Conservation (phyloP, 2,329 filamentous ascomycete genomes). For the Aureobasidium sp. region DNA sequence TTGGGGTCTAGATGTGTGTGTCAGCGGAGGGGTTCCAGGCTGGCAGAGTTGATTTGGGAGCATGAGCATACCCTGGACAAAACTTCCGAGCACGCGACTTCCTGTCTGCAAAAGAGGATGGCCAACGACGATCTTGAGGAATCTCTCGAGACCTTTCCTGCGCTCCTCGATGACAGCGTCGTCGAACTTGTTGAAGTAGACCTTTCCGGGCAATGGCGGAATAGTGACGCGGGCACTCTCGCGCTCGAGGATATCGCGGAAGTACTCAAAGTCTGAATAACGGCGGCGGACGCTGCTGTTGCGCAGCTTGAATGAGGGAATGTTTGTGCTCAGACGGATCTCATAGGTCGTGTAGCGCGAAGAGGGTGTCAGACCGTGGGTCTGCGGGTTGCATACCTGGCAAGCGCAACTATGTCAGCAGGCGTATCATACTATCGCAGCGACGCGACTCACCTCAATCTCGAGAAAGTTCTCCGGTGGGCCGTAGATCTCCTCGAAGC, state of each 20-base stretch:
- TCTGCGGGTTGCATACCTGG: slow-evolving; percentile 86
- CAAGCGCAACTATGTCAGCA: background rate
- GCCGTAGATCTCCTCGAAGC: slow-evolving; percentile 98
- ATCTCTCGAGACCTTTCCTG: slow-evolving; percentile 83
- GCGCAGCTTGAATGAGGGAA: slow-evolving; percentile 95
- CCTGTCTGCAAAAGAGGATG: slow-evolving; percentile 95
- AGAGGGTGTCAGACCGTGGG: slow-evolving; percentile 69
- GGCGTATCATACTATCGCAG: background rate
- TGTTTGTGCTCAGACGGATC: slow-evolving; percentile 96
- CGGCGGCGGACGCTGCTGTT: slow-evolving; percentile 75
- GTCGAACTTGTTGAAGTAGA: slow-evolving; percentile 95
- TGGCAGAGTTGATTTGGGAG: background rate
- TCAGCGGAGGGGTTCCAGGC: background rate
- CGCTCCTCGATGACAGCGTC: slow-evolving; percentile 97
- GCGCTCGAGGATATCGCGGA: slow-evolving; percentile 94
- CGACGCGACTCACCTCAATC: slow-evolving; percentile 63
- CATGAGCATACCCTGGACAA: slow-evolving; percentile 72
- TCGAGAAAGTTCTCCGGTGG: slow-evolving; percentile 98
- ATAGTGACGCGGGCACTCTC: slow-evolving; percentile 93
- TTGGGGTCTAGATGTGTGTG: slow-evolving; percentile 53
- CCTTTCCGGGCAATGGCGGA: slow-evolving; percentile 89
- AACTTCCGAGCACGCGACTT: slow-evolving; percentile 90
- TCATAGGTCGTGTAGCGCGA: slow-evolving; percentile 94
- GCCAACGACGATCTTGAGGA: slow-evolving; percentile 93
- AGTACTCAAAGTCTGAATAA: slow-evolving; percentile 98